Evolutionary conservation across 2,329 filamentous ascomycete genomes (phyloP), one percentile per base, ranked within the genome.

Genomic region (Epichloe baconii): DNA sequence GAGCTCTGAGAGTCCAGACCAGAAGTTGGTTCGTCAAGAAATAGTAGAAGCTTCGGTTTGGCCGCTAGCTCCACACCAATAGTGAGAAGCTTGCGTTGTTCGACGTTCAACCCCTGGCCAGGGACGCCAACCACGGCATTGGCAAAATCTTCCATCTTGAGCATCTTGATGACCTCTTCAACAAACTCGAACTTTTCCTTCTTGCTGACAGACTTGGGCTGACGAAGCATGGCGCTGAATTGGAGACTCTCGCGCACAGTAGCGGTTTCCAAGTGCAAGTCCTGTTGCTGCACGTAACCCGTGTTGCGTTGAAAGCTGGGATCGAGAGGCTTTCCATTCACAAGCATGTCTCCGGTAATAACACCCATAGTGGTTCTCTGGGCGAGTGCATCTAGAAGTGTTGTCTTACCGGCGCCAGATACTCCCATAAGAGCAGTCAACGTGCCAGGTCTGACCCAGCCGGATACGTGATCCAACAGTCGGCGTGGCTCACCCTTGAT

Each of bases 361-460:
- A 84, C 76, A 12, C 82, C 82, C 60, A 80, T 76, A 0, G 72
- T 76, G 0, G 74, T 78, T 15, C 83, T 70, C 44, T 71, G 66
- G 2, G 70, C 70, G 4, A 72, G 59, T 2, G 66, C 67, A 50
- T 72, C 69, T 1, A 72, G 59, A 5, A 72, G 64, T 0, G 70
- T 72, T 2, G 70, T 72, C 57, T 72, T 72, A 0, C 70, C 70
- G 0, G 70, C 70, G 26, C 70, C 70, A 21, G 61, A 79, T 0
- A 82, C 79, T 41, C 83, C 79, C 79, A 83, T 83, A 5, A 94
- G 72, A 2, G 88, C 88, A 3, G 88, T 95, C 36, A 94, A 69
- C 1, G 86, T 94, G 34, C 89, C 89, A 0, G 89, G 89, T 64
- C 90, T 90, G 52, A 95, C 87, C 86, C 87, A 95, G 5, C 89